These are phyloP conservation scores for Penicillium sp. DNA, from an alignment of 2,329 filamentous ascomycete species.

Conservation along the genomic window DNA sequence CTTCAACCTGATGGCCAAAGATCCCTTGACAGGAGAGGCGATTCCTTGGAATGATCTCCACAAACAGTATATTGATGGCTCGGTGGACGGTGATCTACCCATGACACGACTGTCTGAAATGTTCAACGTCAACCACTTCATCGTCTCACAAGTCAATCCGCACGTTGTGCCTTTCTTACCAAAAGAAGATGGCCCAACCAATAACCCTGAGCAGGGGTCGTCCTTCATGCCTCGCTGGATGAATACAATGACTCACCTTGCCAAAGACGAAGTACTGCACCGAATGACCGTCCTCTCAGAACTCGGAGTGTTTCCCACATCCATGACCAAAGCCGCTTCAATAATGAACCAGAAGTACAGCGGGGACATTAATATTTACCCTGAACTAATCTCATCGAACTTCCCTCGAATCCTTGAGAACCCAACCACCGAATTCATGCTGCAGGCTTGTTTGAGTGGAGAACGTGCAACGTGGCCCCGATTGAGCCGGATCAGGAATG, in stretches of 20 bases:
- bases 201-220: conserved; percentile 38
- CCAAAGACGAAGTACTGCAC: conserved; percentile 80
- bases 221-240: conserved; percentile 61
- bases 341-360: conserved; percentile 90
- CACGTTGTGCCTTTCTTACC: conserved; percentile 87
- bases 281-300: conserved; percentile 81
- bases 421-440: conserved; percentile 85
- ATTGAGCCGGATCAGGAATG: conserved; percentile 81
- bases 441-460: conserved; percentile 74
- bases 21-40: conserved; percentile 77
- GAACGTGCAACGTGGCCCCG: conserved; percentile 93
- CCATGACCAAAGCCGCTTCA: conserved; percentile 77
- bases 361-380: conserved; percentile 92
- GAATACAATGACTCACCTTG: conserved; percentile 71
- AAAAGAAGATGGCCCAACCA: conserved; percentile 66
- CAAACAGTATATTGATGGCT: conserved; percentile 90
- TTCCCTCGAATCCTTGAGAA: conserved; percentile 81
- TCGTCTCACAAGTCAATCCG: conserved; percentile 95
- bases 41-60: conserved; percentile 85
- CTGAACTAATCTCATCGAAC: conserved; percentile 75
- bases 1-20: conserved; percentile 80
- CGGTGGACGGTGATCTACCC: conserved; percentile 90
- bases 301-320: conserved; percentile 77
- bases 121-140: conserved; percentile 99
- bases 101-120: conserved; percentile 89